Conservation (phyloP, 371 early-diverging fungal genomes). For the Batrachochytrium dendrobatidis region DNA sequence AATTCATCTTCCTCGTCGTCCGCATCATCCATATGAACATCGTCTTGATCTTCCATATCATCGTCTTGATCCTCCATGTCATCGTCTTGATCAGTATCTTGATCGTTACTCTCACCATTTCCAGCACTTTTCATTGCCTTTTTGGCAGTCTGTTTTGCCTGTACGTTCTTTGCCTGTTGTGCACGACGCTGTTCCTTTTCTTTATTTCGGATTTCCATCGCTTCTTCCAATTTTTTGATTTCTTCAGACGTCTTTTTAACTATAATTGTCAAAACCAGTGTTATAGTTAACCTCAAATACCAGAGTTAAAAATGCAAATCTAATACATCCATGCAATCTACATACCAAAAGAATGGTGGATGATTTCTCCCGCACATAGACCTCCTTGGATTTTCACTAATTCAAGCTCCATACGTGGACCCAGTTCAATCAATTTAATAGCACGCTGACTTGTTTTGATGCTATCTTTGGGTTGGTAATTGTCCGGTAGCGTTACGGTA, state of each 20-base stretch:
- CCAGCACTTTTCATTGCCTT: slow-evolving; percentile 9
- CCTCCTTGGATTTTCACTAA: slow-evolving; percentile 89
- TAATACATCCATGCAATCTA: no score
- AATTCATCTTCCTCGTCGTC: not conserved
- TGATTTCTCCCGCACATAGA: slow-evolving; percentile 86
- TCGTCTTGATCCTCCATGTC: not conserved
- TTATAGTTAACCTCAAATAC: not conserved
- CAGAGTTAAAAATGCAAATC: not conserved
- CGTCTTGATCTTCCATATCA: not conserved
- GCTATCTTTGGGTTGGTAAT: slow-evolving; percentile 70
- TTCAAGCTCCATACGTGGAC: slow-evolving; percentile 83
- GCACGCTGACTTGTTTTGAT: slow-evolving; percentile 71
- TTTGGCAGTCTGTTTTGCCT: slow-evolving; percentile 56
- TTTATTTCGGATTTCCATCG: slow-evolving; percentile 47
- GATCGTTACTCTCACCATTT: not conserved
- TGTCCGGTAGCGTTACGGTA: slow-evolving; percentile 73
- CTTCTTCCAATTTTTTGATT: slow-evolving; percentile 50
- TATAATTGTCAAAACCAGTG: slow-evolving; percentile 15
- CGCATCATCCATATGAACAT: not conserved
- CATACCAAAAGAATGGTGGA: slow-evolving; percentile 57
- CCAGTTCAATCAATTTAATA: slow-evolving; percentile 79
- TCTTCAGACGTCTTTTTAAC: slow-evolving; percentile 68
- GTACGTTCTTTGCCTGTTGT: slow-evolving; percentile 77
- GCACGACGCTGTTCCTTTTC: slow-evolving; percentile 62
- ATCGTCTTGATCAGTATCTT: not conserved